Base-by-base conservation (phyloP, 768 basidiomycete genomes). In the Crucibulum laeve region DNA sequence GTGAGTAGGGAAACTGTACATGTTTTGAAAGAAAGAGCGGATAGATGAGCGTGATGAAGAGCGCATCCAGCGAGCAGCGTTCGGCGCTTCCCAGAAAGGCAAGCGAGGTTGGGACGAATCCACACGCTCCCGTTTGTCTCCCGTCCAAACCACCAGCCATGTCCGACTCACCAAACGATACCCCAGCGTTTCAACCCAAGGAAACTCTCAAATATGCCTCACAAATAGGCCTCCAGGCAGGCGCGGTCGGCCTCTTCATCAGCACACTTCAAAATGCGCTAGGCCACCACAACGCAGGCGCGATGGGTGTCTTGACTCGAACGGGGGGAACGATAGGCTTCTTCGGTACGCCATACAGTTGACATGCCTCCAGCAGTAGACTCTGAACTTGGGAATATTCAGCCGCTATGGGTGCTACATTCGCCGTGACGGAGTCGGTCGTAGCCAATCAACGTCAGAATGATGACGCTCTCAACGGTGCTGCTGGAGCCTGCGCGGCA, bases 361-460 rank as follows among this genome's bases (percentile, higher is more conserved):
- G 13, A 10, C 17, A 10, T 34, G 15, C 15, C 28, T 18, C 21
- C 23, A n/a, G 15, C 11, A 11, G 13, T 4, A n/a, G 21, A 17
- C 6, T 45, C 25, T 37, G 19, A 14, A 44, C 17, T 46, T 40
- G 19, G 38, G 4, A 10, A 7, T 42, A 38, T 35, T 37, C 36
- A 96, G 93, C 89, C 55, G 91, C 87, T 17, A 89, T 95, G 82
- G 93, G 89, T 21, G 83, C 82, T 48, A 76, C 87, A 4, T 97
- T 88, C 58, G 87, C 89, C 7, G 76, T 86, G 52, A 87, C 88
- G 1, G 90, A 95, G 61, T 72, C 88, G 4, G 66, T 74, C 22
- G 80, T 89, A 17, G 89, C 90, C 43, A 97, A 97, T 64, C 67
- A 81, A 47, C 79, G 92, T 43, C 74, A 80, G 63, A 81, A 70